Conservation (phyloP, 164 flowering plant genomes). For the Echeveria elegans region DNA sequence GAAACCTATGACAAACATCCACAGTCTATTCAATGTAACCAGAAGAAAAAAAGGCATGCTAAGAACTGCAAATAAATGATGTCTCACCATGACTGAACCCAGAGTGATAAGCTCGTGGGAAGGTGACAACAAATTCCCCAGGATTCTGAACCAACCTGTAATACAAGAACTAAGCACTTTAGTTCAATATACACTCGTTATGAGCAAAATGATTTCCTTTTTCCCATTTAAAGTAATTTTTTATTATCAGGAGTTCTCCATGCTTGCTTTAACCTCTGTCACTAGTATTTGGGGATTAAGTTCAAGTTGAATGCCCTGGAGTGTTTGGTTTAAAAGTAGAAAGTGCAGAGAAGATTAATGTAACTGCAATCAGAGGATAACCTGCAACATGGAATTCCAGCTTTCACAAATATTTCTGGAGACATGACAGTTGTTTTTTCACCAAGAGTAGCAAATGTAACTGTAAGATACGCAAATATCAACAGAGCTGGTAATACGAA, state of each 20-base stretch:
- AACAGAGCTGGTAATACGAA: not conserved
- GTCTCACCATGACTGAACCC: slow-evolving; percentile 96
- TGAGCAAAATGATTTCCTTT: not conserved
- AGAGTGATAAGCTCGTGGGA: slow-evolving; percentile 96
- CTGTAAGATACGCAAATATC: slow-evolving; percentile 25
- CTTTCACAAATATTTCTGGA: slow-evolving; percentile 78
- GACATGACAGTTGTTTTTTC: slow-evolving; percentile 98
- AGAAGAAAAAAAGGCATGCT: not conserved
- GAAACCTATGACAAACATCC: slow-evolving; percentile 44
- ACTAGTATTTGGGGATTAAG: not conserved
- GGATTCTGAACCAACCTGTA: slow-evolving; percentile 94
- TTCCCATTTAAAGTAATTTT: not conserved
- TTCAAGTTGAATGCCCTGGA: not conserved
- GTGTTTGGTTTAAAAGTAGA: not conserved
- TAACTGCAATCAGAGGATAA: slow-evolving; percentile 14
- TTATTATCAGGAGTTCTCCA: not conserved
- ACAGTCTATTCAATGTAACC: not conserved
- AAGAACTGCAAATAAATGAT: slow-evolving; percentile 9
- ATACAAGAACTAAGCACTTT: slow-evolving; percentile 9
- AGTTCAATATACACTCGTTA: not conserved
- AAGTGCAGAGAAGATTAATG: not conserved
- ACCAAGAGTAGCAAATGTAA: slow-evolving; percentile 87
- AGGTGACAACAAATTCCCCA: slow-evolving; percentile 97
- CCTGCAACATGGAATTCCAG: slow-evolving; percentile 99
- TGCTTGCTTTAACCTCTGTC: not conserved